A percentile compares a stretch with the other conserved stretches of the same genome.
phyloP scores from a whole-genome alignment of 2,329 filamentous ascomycete species.

The Neonectria faginata region DNA sequence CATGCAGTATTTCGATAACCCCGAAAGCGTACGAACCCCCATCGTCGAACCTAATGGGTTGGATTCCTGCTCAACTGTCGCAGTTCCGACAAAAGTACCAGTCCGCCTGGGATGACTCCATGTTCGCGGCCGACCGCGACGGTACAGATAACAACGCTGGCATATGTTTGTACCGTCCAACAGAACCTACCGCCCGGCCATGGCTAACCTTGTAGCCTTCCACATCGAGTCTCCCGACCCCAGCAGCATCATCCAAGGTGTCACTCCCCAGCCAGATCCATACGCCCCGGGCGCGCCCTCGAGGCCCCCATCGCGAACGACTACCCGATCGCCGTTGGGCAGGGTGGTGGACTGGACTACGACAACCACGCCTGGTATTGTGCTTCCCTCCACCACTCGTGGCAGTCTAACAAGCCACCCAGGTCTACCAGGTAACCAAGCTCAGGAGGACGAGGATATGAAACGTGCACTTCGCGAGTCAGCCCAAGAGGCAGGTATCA shows the following conservation, averaged over 20 bases:
- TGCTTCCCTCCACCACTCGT: constrained; percentile 36
- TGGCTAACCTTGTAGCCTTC: constrained; percentile 59
- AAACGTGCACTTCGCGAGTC: constrained; percentile 68
- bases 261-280: constrained; percentile 55
- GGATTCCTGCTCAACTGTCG: constrained; percentile 30
- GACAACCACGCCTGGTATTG: constrained; percentile 56
- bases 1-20: constrained; percentile 64
- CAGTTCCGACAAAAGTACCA: constrained; percentile 63
- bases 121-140: constrained; percentile 65
- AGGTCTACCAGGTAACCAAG: constrained; percentile 53
- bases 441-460: constrained; percentile 67
- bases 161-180: constrained; percentile 54
- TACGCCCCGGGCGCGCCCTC: constrained; percentile 64
- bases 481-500: constrained; percentile 62
- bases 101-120: constrained; percentile 64
- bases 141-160: constrained; percentile 57
- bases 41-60: constrained; percentile 12
- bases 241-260: constrained; percentile 56
- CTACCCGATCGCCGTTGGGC: constrained; percentile 67
- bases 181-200: constrained; percentile 5
- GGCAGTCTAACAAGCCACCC: constrained; percentile 42
- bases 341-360: constrained; percentile 62
- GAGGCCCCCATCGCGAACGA: constrained; percentile 71
- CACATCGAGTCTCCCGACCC: constrained; percentile 66
- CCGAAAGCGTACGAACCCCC: constrained; percentile 47